phyloP scores from a whole-genome alignment of 805 yeast species.

The Metschnikowia aberdeeniae region DNA sequence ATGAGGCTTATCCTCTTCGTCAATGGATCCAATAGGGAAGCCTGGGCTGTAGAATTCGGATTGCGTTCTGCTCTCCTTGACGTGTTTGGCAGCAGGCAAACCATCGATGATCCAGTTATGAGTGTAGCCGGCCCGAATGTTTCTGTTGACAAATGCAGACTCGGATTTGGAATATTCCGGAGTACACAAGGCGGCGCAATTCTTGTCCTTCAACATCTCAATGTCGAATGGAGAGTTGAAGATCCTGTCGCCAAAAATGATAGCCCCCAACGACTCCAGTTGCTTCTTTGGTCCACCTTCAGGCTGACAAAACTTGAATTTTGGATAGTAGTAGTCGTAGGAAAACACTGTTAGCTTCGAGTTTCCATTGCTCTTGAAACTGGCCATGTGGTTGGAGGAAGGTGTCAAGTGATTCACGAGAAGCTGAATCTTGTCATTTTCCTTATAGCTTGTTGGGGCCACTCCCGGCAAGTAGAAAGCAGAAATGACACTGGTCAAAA shows the following conservation, averaged over 20 bases:
- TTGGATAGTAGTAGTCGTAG: constrained; percentile 77
- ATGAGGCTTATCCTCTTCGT: constrained; percentile 51
- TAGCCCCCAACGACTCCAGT: constrained; percentile 87
- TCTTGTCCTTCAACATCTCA: constrained; percentile 66
- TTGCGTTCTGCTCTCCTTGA: constrained; percentile 55
- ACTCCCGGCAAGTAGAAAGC: constrained; percentile 94
- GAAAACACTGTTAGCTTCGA: constrained; percentile 61
- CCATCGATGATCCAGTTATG: constrained; percentile 96
- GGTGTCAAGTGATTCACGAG: constrained; percentile 91
- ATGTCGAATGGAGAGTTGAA: constrained; percentile 87
- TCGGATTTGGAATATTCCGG: constrained; percentile 59
- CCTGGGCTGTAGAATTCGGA: constrained; percentile 73
- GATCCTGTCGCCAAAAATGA: constrained; percentile 92
- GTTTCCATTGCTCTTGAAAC: constrained; percentile 26
- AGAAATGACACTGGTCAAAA: constrained; percentile 18
- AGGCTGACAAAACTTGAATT: constrained; percentile 83
- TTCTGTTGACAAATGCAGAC: constrained; percentile 68
- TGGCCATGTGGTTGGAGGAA: constrained; percentile 41
- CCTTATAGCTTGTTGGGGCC: constrained; percentile 84
- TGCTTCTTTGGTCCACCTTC: constrained; percentile 62
- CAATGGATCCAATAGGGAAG: constrained; percentile 71
- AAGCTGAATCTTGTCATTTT: constrained; percentile 69
- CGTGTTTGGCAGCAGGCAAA: constrained; percentile 77
- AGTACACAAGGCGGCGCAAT: constrained; percentile 67
- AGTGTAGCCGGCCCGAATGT: constrained; percentile 76